Percentiles rank a stretch among this genome's conserved stretches.
Evolutionary conservation across 192 early-diverging fungal species (phyloP).

Genomic region (Diversispora epigaea): DNA sequence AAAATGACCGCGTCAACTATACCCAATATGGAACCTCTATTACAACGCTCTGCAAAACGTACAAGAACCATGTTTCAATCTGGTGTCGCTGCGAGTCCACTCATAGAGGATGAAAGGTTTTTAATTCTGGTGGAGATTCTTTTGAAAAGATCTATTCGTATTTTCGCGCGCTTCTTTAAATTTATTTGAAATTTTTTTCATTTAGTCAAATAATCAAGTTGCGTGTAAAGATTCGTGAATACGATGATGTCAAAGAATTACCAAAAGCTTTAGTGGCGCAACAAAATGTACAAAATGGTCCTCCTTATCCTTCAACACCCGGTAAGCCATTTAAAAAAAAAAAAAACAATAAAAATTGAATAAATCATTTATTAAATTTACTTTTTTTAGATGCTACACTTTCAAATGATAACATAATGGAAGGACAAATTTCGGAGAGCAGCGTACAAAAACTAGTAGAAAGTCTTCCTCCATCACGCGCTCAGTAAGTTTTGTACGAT

Average conservation of each 20-base stretch:
- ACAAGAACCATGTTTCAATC: conserved; percentile 24
- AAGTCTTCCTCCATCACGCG: conserved; percentile 18
- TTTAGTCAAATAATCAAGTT: conserved; percentile 21
- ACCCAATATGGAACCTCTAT: neutral
- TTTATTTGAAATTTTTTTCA: neutral
- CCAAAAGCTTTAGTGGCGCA: conserved; percentile 12
- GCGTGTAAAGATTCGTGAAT: conserved; percentile 24
- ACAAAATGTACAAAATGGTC: conserved; percentile 15
- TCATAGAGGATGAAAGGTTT: conserved; percentile 26
- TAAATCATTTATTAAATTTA: neutral
- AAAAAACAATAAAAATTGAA: neutral
- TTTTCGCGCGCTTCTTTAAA: neutral
- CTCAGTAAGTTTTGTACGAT: neutral
- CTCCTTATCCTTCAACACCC: conserved; percentile 8
- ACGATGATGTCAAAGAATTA: conserved; percentile 20
- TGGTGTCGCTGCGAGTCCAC: neutral
- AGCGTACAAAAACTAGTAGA: conserved; percentile 17
- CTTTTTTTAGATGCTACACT: conserved; percentile 6
- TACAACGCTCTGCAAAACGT: conserved; percentile 13
- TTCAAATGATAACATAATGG: conserved; percentile 3
- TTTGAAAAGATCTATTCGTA: neutral
- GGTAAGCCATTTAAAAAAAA: neutral
- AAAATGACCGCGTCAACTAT: neutral
- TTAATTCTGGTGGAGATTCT: neutral
- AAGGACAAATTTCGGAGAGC: conserved; percentile 16